A percentile compares a stretch with the other conserved stretches of the same genome.
phyloP scores from a whole-genome alignment of 352 stramenopile species.

The Pythium periplocum region DNA sequence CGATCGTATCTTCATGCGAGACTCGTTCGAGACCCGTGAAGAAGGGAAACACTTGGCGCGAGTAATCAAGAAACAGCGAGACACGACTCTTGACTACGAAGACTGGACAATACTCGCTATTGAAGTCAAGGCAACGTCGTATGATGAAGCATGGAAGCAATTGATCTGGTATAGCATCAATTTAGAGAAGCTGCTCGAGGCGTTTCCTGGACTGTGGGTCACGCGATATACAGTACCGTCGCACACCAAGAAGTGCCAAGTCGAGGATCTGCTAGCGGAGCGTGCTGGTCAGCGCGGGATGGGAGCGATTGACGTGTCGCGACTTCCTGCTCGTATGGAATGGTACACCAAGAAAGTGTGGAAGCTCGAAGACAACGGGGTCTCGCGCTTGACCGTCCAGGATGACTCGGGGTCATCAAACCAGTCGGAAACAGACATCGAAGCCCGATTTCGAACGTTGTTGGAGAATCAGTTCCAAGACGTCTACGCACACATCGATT shows the following conservation, averaged over 20 bases:
- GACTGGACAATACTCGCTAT: not conserved
- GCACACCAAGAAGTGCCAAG: too few species aligned
- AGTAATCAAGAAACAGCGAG: not conserved
- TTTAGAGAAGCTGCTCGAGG: not conserved
- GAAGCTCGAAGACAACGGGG: not conserved
- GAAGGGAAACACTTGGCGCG: not conserved
- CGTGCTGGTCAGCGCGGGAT: not conserved
- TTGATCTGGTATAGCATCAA: conserved; percentile 1
- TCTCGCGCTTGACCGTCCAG: too few species aligned
- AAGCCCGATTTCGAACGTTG: not conserved
- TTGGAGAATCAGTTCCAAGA: not conserved
- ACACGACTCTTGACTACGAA: not conserved
- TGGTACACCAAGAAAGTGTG: conserved; percentile 1
- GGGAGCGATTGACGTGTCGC: not conserved
- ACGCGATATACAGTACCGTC: not conserved
- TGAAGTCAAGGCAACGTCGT: not conserved
- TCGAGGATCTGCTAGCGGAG: too few species aligned
- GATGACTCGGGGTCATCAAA: too few species aligned
- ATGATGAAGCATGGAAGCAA: not conserved
- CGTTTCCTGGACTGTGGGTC: not conserved
- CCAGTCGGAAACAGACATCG: not conserved
- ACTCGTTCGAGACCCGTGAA: not conserved
- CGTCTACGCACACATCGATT: not conserved
- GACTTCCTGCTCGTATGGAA: not conserved
- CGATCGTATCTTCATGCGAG: not conserved